phyloP scores from a whole-genome alignment of 129 eudicot species.

The Calendula officinalis region DNA sequence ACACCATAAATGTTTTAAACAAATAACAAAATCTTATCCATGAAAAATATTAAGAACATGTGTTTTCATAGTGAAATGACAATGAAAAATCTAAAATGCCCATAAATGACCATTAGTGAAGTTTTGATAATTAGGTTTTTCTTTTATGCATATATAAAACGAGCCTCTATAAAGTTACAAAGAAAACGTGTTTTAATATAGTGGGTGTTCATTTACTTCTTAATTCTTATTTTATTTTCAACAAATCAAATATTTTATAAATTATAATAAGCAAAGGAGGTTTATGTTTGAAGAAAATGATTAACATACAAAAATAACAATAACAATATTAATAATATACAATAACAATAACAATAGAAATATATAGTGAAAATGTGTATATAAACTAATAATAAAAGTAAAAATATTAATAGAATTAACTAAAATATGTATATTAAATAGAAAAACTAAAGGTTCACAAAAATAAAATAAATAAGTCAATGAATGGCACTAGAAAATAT shows the following conservation, averaged over 20 bases:
- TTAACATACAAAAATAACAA: background rate
- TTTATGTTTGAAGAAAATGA: background rate
- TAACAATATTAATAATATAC: background rate
- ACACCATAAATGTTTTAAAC: constrained; percentile 9
- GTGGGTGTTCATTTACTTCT: too few relatives aligned
- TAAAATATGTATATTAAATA: constrained; percentile 1
- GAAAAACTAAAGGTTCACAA: background rate
- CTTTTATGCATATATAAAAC: too few relatives aligned
- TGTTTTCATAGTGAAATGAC: background rate
- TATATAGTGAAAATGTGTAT: too few relatives aligned
- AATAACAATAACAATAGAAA: too few relatives aligned
- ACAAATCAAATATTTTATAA: too few relatives aligned
- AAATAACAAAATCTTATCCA: background rate
- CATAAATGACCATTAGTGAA: background rate
- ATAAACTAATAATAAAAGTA: background rate
- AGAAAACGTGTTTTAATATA: too few relatives aligned
- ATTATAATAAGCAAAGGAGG: too few relatives aligned
- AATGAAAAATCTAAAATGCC: too few relatives aligned
- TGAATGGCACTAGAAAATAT: constrained; percentile 25
- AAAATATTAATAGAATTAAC: background rate
- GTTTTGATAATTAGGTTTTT: background rate
- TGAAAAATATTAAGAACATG: background rate
- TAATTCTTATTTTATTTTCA: too few relatives aligned
- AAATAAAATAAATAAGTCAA: constrained; percentile 17
- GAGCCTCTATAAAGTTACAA: too few relatives aligned